phyloP scores from a whole-genome alignment of 2,329 filamentous ascomycete genomes.

The Immersiporthe knoxdaviesiana region DNA sequence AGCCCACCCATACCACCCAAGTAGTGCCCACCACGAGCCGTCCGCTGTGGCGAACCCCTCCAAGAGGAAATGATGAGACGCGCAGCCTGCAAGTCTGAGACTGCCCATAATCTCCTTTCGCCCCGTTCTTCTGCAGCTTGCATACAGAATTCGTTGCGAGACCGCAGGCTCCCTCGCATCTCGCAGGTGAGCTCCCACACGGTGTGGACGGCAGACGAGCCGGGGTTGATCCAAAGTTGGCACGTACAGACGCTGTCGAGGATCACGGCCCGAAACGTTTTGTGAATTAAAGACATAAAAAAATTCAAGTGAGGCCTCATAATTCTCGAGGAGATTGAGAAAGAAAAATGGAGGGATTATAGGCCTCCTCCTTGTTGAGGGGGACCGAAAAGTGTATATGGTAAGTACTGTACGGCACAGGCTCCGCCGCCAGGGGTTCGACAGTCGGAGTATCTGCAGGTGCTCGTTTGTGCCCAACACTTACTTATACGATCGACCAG shows the following conservation, averaged over 20 bases:
- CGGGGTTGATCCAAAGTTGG: neutral
- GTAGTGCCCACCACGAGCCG: neutral
- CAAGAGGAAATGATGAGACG: constrained; percentile 3
- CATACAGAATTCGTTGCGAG: constrained; percentile 19
- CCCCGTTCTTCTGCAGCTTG: constrained; percentile 26
- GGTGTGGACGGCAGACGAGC: neutral
- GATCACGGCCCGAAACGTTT: neutral
- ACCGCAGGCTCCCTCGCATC: constrained; percentile 19
- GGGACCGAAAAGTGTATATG: neutral
- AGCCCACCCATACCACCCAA: neutral
- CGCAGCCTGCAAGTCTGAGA: constrained; percentile 4
- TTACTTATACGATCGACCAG: constrained; percentile 8
- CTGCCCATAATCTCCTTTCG: constrained; percentile 18
- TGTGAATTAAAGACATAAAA: too few relatives aligned
- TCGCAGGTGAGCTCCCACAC: neutral
- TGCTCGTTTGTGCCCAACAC: constrained; percentile 26
- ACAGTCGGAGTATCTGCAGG: constrained; percentile 27
- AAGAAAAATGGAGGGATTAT: neutral
- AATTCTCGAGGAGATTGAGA: neutral
- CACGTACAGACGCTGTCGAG: neutral
- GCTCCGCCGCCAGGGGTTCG: constrained; percentile 12
- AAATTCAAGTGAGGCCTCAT: neutral
- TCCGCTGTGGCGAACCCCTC: neutral
- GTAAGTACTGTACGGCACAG: constrained; percentile 2
- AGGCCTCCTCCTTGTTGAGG: neutral